Evolutionary conservation across 75 land plant species (phyloP), one percentile per base, ranked within the genome.

Genomic region (Azolla pinnata): DNA sequence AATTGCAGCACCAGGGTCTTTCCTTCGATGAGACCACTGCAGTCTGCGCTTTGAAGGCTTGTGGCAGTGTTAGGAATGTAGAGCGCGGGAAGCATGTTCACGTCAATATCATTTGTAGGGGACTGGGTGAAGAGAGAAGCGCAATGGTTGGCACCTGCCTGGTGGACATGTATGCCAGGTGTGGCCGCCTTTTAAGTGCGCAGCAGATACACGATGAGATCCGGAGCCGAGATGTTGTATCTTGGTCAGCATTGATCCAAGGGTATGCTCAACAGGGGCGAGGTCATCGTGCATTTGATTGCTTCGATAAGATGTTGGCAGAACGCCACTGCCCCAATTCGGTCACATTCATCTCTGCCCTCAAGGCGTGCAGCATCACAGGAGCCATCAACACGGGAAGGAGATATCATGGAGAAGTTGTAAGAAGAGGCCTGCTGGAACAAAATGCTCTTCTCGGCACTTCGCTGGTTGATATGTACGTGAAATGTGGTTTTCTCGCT

Each of bases 381-480:
- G 9, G 28, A 44, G 61, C 61, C 44, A 26, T 35, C 21, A 12
- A 44, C 12, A 17, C 58, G 44, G 84, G 88, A 12, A 78, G 73
- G 56, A 81, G 67, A 34, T 32, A 81, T 21, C 88, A 84, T 67
- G 74, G 62, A 19, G 66, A 30, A 23, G 62, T 75, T 0, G 55
- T 81, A 47, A 75, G 79, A 10, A 14, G 12, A 17, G 24, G 54
- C 5, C 12, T 35, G 32, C 59, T 1, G 46, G 71, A 69, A 51
- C 63, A 4, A 8, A 32, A 44, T 44, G 66, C 65, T 5, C 70
- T 33, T 44, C 66, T 85, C 2, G 61, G 58, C 32, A 85, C 79
- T 73, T 74, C 81, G 7, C 50, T 85, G 38, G 75, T 85, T 21
- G 79, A 78, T 9, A 78, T 81, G 84, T 85, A 85, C 57, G 60